Base-by-base conservation (phyloP, 2,329 filamentous ascomycete genomes). In the Colletotrichum liriopes region DNA sequence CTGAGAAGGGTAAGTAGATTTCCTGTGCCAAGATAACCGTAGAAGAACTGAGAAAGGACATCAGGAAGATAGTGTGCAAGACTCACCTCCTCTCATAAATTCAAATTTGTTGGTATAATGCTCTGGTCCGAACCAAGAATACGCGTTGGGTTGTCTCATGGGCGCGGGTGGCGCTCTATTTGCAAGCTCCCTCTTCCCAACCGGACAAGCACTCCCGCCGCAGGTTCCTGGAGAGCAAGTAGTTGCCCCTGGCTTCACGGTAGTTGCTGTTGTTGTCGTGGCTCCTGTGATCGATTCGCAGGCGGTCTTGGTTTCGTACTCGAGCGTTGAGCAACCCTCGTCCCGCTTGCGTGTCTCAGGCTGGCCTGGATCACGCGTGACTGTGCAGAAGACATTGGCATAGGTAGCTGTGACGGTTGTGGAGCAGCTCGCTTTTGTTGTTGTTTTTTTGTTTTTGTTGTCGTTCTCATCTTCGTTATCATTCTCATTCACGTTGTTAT, bases 361-460 rank as follows among this genome's bases (percentile, higher is more conserved):
- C 32, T 58, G 55, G 20, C 20, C 37, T 58, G 29, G 32, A n/a
- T 35, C 37, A 26, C 5, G 8, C 14, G 55, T 58, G 20, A 58
- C 55, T 12, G 55, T 58, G 55, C 55, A 58, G 29, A 58, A 58
- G 55, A 58, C 55, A 41, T 32, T 58, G 16, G 29, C 32, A 58
- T 58, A 58, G 16, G 55, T 58, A 20, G 29, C 55, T 41, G 55
- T 58, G 55, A 58, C 37, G 6, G 55, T 58, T 58, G 55, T 58
- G 29, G 32, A 39, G 37, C 32, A 58, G 37, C 55, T 58, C 39
- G 2, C 20, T 45, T 3, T 45, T 18, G 41, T 45, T 5, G 41
- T 45, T 5, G 16, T 45, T 45, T 11, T 7, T 45, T 18, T 6
- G 2, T 32, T 14, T 12, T 41, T 2, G 12, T 49, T 49, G 8